Base-by-base conservation (phyloP, 2,329 filamentous ascomycete species). In the Paecilomyces fulvus region DNA sequence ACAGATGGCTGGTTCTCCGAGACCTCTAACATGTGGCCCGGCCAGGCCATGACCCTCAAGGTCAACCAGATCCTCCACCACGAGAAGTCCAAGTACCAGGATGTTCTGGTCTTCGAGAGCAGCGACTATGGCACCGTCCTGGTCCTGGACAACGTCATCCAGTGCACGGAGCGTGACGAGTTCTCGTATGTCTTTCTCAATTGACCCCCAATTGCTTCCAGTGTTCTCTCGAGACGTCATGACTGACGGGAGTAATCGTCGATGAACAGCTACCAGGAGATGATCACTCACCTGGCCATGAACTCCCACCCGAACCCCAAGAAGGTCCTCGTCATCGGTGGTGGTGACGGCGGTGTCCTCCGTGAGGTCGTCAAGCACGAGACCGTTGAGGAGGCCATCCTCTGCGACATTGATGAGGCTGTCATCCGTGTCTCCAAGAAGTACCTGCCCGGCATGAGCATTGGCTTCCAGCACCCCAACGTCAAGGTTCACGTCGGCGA, bases 1-100 rank as follows among this genome's bases (percentile, higher is more conserved):
- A 14, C 66, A 96, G 94, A 97, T 96, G 94, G 92, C 80, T 99
- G 94, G 94, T 99, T 99, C 88, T 89, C 91, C 77, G 94, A 99
- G 81, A 92, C 96, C 79, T 95, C 89, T 67, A 81, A 94, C 73
- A 97, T 99, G 92, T 99, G 94, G 94, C 92, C 94, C 61, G 90
- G 94, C 75, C 94, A 97, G 81, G 94, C 94, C 74, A 97, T 97
- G 92, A 96, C 89, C 66, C 87, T 96, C 73, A 91, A 89, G 78
- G 94, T 99, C 77, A 92, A 99, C 76, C 90, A 96, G 82, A 87
- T 99, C 71, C 83, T 99, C 61, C 92, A 96, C 83, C 92, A 97
- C 82, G 94, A 99, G 82, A 97, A 96, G 85, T 94, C 89, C 82
- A 82, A 95, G 82, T 99, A 96, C 82, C 94, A 99, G 79, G 94